phyloP scores from a whole-genome alignment of 2,329 filamentous ascomycete species.

The Thielaviopsis euricoi region DNA sequence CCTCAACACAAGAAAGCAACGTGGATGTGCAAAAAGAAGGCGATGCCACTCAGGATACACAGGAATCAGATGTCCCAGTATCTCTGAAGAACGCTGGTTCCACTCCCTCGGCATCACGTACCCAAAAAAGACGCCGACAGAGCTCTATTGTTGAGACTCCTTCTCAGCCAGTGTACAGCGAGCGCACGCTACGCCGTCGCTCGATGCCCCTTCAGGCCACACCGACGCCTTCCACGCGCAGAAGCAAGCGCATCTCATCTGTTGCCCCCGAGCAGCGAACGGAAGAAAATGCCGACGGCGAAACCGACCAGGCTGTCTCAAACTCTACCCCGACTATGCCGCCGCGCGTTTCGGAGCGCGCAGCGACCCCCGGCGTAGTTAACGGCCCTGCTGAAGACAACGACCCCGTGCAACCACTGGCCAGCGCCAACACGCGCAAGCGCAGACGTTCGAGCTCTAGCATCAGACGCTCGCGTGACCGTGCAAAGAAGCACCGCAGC shows the following conservation, averaged over 20 bases:
- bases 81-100: neutral
- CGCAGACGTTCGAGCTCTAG: neutral
- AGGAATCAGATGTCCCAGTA: neutral
- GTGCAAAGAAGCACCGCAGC: conserved; percentile 1
- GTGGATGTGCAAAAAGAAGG: neutral
- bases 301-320: neutral
- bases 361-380: neutral
- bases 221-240: neutral
- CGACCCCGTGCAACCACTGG: neutral
- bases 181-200: neutral
- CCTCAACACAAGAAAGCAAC: neutral
- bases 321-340: neutral
- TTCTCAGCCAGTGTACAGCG: neutral
- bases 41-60: neutral
- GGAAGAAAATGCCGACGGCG: neutral
- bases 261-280: neutral
- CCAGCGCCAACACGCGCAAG: conserved; percentile 3
- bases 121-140: neutral
- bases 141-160: neutral
- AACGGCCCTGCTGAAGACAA: too few relatives aligned
- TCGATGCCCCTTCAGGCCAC: neutral
- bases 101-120: neutral
- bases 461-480: neutral
- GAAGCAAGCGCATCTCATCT: neutral
- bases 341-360: neutral